phyloP scores from a whole-genome alignment of 495 filamentous ascomycete genomes.

The Apodospora peruviana region DNA sequence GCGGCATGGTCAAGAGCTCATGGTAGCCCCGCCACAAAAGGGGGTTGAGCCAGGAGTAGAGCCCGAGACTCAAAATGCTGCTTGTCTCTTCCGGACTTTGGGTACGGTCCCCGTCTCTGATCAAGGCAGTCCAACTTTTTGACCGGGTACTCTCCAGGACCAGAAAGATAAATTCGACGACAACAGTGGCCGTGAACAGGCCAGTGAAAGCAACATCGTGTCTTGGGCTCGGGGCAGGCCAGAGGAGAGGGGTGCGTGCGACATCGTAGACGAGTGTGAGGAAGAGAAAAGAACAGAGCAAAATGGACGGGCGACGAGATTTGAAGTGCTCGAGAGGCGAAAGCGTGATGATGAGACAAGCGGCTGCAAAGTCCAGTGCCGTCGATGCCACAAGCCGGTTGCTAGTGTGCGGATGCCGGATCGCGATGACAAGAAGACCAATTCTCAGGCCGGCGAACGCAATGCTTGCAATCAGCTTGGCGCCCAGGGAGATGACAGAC shows the following conservation, averaged over 20 bases:
- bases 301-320: conserved; percentile 46
- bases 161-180: conserved; percentile 41
- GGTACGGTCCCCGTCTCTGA: conserved; percentile 21
- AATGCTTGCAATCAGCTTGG: conserved; percentile 1
- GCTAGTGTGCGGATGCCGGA: background rate
- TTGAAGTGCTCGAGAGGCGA: conserved; percentile 52
- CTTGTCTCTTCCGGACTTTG: conserved; percentile 53
- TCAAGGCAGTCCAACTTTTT: conserved; percentile 18
- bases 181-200: conserved; percentile 41
- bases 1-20: conserved; percentile 34
- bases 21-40: conserved; percentile 46
- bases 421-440: conserved; percentile 8
- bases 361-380: conserved; percentile 1
- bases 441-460: background rate
- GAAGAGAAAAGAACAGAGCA: conserved; percentile 54
- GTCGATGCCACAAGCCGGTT: background rate
- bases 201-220: conserved; percentile 16
- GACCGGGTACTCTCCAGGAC: conserved; percentile 47
- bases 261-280: conserved; percentile 51
- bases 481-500: background rate
- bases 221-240: background rate
- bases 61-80: conserved; percentile 43
- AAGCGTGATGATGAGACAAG: conserved; percentile 36
- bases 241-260: conserved; percentile 43
- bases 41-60: conserved; percentile 57